Evolutionary conservation across 1,284 basidiomycete genomes (phyloP).

Genomic region (Tilletia caries): DNA sequence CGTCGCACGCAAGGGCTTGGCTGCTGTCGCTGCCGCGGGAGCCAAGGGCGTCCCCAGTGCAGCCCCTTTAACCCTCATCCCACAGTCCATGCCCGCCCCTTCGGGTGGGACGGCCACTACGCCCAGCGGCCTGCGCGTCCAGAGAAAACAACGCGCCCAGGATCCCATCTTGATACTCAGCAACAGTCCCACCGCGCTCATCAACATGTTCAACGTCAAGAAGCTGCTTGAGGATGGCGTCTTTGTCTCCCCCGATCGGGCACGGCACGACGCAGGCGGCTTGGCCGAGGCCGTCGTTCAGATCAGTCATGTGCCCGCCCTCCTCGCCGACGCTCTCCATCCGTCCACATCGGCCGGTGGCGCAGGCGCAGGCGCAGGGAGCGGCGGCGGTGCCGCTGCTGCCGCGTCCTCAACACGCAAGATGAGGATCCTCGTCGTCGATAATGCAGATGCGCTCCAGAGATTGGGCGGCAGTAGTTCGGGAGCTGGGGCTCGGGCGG

Average conservation of each 20-base stretch:
- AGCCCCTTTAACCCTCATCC: slow-evolving; percentile 5
- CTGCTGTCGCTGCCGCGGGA: slow-evolving; percentile 22
- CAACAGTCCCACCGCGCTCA: slow-evolving; percentile 85
- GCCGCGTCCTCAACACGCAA: slow-evolving; percentile 43
- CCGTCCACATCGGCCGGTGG: not conserved
- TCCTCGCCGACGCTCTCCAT: not conserved
- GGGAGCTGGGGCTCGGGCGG: not conserved
- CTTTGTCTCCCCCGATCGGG: slow-evolving; percentile 59
- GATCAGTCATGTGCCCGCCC: slow-evolving; percentile 28
- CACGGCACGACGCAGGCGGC: slow-evolving; percentile 40
- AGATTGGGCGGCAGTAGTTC: slow-evolving; percentile 67
- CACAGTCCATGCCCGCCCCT: slow-evolving; percentile 5
- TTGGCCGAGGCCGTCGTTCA: slow-evolving; percentile 40
- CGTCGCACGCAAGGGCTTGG: slow-evolving; percentile 27
- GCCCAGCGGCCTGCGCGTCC: not conserved
- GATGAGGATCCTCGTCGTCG: slow-evolving; percentile 75
- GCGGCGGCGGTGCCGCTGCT: not conserved
- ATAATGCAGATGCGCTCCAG: slow-evolving; percentile 82
- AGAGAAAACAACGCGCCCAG: slow-evolving; percentile 43
- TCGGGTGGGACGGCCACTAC: not conserved
- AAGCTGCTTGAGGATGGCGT: slow-evolving; percentile 83
- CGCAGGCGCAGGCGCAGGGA: not conserved
- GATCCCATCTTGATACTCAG: slow-evolving; percentile 94
- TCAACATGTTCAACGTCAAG: slow-evolving; percentile 97
- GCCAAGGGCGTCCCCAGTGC: slow-evolving; percentile 12